phyloP scores from a whole-genome alignment of 495 filamentous ascomycete species.

The Podospora pseudocomata region DNA sequence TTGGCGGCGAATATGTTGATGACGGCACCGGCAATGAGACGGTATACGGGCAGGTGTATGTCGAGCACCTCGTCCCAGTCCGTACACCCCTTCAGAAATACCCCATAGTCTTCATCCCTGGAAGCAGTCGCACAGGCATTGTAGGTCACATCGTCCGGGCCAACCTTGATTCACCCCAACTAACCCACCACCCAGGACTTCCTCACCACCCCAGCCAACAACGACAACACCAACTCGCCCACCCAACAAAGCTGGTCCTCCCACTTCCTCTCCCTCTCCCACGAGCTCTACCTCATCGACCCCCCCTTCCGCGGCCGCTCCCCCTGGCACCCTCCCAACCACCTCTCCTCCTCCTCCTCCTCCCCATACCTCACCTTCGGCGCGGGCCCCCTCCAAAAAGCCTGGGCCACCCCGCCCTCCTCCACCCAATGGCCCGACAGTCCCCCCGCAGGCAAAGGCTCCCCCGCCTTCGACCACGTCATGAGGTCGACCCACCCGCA shows the following conservation, averaged over 20 bases:
- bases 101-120: slow-evolving; percentile 53
- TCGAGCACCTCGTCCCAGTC: slow-evolving; percentile 49
- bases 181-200: slow-evolving; percentile 34
- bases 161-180: neutral
- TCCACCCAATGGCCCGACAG: slow-evolving; percentile 52
- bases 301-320: slow-evolving; percentile 39
- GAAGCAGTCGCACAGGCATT: slow-evolving; percentile 46
- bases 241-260: slow-evolving; percentile 44
- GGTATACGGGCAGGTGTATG: slow-evolving; percentile 52
- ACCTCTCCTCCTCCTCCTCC: slow-evolving; percentile 25
- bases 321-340: slow-evolving; percentile 25
- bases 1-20: slow-evolving; percentile 45
- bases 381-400: slow-evolving; percentile 32
- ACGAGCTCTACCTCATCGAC: slow-evolving; percentile 48
- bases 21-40: slow-evolving; percentile 36
- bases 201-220: slow-evolving; percentile 33
- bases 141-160: slow-evolving; percentile 25
- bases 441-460: slow-evolving; percentile 36
- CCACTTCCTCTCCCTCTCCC: slow-evolving; percentile 44
- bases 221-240: neutral
- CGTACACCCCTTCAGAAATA: slow-evolving; percentile 25
- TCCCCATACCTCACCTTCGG: slow-evolving; percentile 30
- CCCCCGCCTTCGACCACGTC: slow-evolving; percentile 50
- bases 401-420: slow-evolving; percentile 33
- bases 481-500: slow-evolving; percentile 47